Conservation (phyloP, 768 basidiomycete genomes). For the Cystofilobasidium macerans region DNA sequence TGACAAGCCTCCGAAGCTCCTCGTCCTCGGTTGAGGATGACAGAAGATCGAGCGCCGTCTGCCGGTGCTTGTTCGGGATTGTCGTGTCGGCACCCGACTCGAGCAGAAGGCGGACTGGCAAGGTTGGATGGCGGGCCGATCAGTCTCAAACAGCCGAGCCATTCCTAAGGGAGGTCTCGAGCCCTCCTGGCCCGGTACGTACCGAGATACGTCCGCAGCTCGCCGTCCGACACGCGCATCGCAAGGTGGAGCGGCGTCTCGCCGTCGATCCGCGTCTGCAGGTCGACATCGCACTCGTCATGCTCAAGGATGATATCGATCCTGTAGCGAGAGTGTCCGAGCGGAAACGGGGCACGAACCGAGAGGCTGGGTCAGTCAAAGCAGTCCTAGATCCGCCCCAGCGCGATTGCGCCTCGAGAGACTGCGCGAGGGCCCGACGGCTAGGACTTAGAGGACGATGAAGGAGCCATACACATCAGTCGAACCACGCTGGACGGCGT, state of each 20-base stretch:
- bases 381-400: too few species aligned
- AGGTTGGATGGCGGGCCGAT: too few species aligned
- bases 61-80: slow-evolving; percentile 19
- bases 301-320: slow-evolving; percentile 24
- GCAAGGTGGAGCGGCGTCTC: slow-evolving; percentile 26
- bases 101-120: background rate
- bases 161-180: too few species aligned
- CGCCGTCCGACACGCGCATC: slow-evolving; percentile 12
- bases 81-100: slow-evolving; percentile 21
- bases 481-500: slow-evolving; percentile 25
- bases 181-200: background rate
- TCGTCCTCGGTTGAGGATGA: slow-evolving; percentile 15
- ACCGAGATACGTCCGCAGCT: slow-evolving; percentile 22
- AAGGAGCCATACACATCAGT: slow-evolving; percentile 24
- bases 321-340: background rate
- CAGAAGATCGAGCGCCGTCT: slow-evolving; percentile 23
- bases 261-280: slow-evolving; percentile 21
- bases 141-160: too few species aligned
- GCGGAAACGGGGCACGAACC: background rate
- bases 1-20: slow-evolving; percentile 13
- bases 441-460: too few species aligned
- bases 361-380: too few species aligned
- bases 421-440: background rate
- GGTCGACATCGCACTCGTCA: slow-evolving; percentile 24
- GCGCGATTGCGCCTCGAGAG: background rate